phyloP scores from a whole-genome alignment of 1,139 yeast species.

The Blastobotrys illinoisensis region DNA sequence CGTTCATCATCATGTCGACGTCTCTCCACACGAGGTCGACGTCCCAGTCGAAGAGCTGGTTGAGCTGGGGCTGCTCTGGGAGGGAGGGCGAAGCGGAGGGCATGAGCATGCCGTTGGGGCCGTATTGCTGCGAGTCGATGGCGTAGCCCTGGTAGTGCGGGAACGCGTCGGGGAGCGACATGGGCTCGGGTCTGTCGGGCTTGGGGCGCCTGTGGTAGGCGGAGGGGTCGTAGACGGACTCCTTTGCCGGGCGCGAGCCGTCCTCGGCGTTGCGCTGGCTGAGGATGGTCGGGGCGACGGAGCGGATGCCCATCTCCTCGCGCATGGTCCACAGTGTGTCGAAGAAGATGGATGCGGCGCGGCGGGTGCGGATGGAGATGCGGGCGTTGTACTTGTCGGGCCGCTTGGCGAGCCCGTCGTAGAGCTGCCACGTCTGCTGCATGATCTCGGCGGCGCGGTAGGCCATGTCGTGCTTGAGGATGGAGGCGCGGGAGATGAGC shows the following conservation, averaged over 20 bases:
- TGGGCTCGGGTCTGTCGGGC: too few relatives aligned
- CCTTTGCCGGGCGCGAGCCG: not conserved
- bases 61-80: not conserved
- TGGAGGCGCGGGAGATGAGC: slow-evolving; percentile 71
- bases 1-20: slow-evolving; percentile 88
- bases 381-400: slow-evolving; percentile 25
- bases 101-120: not conserved
- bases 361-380: slow-evolving; percentile 65
- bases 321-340: slow-evolving; percentile 81
- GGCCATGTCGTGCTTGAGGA: slow-evolving; percentile 86
- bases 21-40: slow-evolving; percentile 82
- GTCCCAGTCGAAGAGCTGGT: slow-evolving; percentile 39
- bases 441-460: slow-evolving; percentile 89
- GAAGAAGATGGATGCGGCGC: slow-evolving; percentile 89
- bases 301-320: slow-evolving; percentile 70
- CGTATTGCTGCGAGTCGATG: not conserved
- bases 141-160: not conserved
- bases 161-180: not conserved
- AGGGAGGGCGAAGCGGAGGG: too few relatives aligned
- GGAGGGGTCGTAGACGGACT: not conserved
- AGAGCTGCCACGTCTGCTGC: slow-evolving; percentile 90
- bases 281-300: slow-evolving; percentile 34
- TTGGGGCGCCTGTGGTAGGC: not conserved
- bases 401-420: slow-evolving; percentile 48
- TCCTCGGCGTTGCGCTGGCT: slow-evolving; percentile 22